Percentiles rank a stretch among this genome's conserved stretches.
These are phyloP conservation scores for Actinomortierella wolfii DNA, from an alignment of 371 early-diverging fungal genomes.

Conservation along the genomic window DNA sequence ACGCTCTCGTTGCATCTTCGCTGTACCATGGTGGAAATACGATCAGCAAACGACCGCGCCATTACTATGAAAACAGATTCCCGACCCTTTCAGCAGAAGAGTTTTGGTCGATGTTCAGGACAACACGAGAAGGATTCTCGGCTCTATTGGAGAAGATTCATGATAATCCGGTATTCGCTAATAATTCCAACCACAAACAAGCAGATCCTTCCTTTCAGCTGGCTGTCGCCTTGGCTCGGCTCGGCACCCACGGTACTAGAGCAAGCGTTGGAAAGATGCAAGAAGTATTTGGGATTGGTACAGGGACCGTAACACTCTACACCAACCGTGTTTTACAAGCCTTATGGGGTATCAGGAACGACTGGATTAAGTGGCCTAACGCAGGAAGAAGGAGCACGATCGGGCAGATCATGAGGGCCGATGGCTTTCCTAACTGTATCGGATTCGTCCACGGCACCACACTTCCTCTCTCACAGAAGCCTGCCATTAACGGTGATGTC, in stretches of 20 bases:
- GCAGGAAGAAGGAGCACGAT: not conserved
- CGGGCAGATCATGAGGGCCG: not conserved
- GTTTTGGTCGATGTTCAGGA: constrained; percentile 15
- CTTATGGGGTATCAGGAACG: not conserved
- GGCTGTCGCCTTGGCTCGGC: constrained; percentile 7
- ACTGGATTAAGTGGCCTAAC: constrained; percentile 1
- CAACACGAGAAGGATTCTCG: constrained; percentile 7
- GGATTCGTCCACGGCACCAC: constrained; percentile 15
- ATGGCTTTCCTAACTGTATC: constrained; percentile 9
- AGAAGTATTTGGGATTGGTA: not conserved
- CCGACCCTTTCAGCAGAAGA: not conserved
- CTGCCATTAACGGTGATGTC: not conserved
- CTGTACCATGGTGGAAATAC: not conserved
- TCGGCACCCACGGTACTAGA: constrained; percentile 6
- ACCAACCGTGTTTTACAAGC: not conserved
- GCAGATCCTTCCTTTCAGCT: constrained; percentile 9
- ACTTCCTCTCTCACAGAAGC: constrained; percentile 7
- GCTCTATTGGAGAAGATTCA: constrained; percentile 6
- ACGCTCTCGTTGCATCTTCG: not conserved
- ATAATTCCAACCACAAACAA: constrained; percentile 3
- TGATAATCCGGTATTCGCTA: constrained; percentile 6
- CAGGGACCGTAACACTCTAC: not conserved
- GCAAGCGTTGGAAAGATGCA: not conserved
- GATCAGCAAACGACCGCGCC: not conserved
- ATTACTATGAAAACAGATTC: constrained; percentile 1